phyloP scores from a whole-genome alignment of 2,329 filamentous ascomycete genomes.

The Calycina herbarum region DNA sequence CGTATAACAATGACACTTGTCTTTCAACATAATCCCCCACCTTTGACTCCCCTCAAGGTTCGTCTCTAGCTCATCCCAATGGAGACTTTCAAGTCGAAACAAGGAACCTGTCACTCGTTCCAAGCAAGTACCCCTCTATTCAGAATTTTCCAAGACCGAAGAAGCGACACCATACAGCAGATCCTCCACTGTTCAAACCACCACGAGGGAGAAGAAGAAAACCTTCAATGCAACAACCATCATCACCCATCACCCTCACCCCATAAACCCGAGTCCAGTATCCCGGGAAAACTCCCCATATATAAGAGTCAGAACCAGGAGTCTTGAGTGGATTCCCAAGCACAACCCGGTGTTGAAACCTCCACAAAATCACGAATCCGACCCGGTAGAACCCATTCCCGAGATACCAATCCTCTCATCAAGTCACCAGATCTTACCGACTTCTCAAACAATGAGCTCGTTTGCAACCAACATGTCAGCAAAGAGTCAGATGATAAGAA shows the following conservation, averaged over 20 bases:
- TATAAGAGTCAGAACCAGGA: not conserved
- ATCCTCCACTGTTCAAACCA: not conserved
- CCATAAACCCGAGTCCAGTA: not conserved
- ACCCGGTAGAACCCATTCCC: not conserved
- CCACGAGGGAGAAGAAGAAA: not conserved
- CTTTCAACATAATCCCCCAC: too few species aligned
- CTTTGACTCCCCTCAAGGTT: too few species aligned
- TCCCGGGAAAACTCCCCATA: not conserved
- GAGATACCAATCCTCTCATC: not conserved
- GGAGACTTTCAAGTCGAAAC: too few species aligned
- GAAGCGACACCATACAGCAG: too few species aligned
- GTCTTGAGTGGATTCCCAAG: not conserved
- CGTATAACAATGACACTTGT: too few species aligned
- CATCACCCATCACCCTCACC: not conserved
- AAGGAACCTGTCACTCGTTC: too few species aligned
- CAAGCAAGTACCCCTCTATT: too few species aligned
- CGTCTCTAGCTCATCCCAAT: too few species aligned
- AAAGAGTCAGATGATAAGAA: not conserved
- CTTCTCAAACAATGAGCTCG: not conserved
- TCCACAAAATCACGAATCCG: constrained; percentile 4
- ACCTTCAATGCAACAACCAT: not conserved
- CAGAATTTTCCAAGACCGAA: too few species aligned
- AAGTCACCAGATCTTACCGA: not conserved
- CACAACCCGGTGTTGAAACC: not conserved
- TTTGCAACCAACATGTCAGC: not conserved